Evolutionary conservation across 345 rosid genomes (phyloP), one percentile per base, ranked within the genome.

Genomic region (Camelina hispida): DNA sequence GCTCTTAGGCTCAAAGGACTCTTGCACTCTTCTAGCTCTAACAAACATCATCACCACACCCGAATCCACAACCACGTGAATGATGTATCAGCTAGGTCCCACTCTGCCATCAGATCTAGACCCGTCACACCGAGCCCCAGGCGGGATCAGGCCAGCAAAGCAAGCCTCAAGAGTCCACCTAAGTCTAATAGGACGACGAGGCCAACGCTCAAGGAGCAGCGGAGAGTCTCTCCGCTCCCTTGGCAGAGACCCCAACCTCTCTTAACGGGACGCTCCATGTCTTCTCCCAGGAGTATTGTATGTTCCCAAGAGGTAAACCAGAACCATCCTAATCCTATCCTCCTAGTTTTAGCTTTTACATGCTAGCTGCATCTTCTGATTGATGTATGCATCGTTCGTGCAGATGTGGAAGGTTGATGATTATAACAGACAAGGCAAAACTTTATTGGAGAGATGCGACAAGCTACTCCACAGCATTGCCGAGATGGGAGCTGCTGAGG

Each of bases 1-100:
- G 97, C 97, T 73, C 79, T 83, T 58, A 96, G 87, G 69, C 97
- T 92, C 30, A 95, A 92, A 83, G 99, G 99, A 58, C 91, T 95
- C n/a, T 69, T 95, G 44, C 98, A 89, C 79, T 76, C 89, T 17
- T 53, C 81, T 9, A 70, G n/a, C n/a, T 53, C 81, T 9, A 68
- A 17, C 56, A 85, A 73, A 69, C 40, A 50, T 4, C 77, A 40
- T 4, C 37, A 34, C 37, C 37, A 34, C 37, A 40, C 43, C 43
- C 14, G 1, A 3, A 40, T 77, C 40, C 40, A 90, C 13, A 57
- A 66, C 42, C 4, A n/a, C 34, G 61, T 32, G 8, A 34, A 58
- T 12, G 69, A 74, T 78, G 85, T 72, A 62, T 85, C 89, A 22
- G 85, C 81, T 9, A 74, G 79, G 52, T 74, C 81, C 12, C 17